These are phyloP conservation scores for Brassica nigra DNA, from an alignment of 345 rosid genomes.

Conservation along the genomic window DNA sequence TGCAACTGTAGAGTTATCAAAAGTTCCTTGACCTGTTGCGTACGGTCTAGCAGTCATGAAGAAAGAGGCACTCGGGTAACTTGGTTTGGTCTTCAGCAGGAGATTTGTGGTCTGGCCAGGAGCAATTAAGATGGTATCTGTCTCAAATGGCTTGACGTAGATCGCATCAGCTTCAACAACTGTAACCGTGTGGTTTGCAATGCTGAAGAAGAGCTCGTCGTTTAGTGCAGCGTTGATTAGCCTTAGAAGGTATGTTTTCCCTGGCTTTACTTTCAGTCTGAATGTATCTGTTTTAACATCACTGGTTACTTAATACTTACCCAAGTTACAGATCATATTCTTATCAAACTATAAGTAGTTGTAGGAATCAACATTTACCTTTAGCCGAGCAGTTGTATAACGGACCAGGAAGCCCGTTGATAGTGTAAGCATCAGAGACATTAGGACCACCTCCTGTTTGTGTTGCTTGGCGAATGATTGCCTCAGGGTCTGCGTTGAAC, in stretches of 20 bases:
- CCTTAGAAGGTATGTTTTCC: conserved; percentile 35
- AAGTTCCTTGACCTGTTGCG: conserved; percentile 65
- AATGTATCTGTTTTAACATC: neutral
- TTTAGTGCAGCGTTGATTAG: conserved; percentile 47
- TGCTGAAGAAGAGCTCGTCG: conserved; percentile 47
- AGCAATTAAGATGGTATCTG: neutral
- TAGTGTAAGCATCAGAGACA: neutral
- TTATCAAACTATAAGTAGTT: neutral
- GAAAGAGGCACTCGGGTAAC: conserved; percentile 42
- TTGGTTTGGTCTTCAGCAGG: conserved; percentile 6
- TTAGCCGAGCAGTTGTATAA: conserved; percentile 77
- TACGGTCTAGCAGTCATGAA: conserved; percentile 66
- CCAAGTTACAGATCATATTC: neutral
- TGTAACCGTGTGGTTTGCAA: conserved; percentile 40
- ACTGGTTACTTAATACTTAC: neutral
- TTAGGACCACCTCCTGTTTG: neutral
- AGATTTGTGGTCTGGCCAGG: neutral
- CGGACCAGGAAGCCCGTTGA: conserved; percentile 55
- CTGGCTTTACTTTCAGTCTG: neutral
- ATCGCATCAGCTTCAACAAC: neutral
- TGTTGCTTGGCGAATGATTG: neutral
- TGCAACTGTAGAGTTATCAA: conserved; percentile 44
- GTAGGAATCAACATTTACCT: conserved; percentile 43
- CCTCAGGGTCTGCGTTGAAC: conserved; percentile 2
- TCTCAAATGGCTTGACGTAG: neutral